Conservation (phyloP, 2,329 filamentous ascomycete species). For the Epichloe coenophiala region DNA sequence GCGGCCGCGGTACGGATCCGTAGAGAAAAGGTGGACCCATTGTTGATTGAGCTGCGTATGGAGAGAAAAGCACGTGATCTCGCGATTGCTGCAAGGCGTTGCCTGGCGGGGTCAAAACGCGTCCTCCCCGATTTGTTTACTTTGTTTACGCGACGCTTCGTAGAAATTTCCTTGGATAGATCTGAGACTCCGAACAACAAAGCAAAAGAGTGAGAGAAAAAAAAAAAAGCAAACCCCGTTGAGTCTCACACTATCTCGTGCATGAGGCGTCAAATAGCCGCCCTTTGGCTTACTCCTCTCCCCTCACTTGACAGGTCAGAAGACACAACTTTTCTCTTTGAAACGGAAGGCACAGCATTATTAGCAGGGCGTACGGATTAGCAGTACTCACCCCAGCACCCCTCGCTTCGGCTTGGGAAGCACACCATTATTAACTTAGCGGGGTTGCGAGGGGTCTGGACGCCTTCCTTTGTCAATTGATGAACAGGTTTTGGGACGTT, state of each 20-base stretch:
- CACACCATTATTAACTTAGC: neutral
- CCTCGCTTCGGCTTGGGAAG: neutral
- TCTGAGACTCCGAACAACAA: neutral
- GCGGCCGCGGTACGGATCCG: too few relatives aligned
- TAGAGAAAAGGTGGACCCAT: neutral
- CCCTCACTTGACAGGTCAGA: conserved; percentile 14
- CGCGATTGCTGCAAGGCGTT: conserved; percentile 7
- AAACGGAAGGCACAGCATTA: neutral
- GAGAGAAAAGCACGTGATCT: conserved; percentile 7
- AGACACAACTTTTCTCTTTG: conserved; percentile 6
- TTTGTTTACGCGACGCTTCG: conserved; percentile 3
- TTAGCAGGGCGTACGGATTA: neutral
- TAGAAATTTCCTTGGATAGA: neutral
- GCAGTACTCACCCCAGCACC: neutral
- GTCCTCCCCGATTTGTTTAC: conserved; percentile 11
- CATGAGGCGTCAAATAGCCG: conserved; percentile 10
- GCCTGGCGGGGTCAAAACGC: conserved; percentile 10
- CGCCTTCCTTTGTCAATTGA: conserved; percentile 1
- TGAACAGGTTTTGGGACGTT: neutral
- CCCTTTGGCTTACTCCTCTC: conserved; percentile 11
- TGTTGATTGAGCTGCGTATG: neutral
- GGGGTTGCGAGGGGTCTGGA: neutral
- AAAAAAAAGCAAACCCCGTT: conserved; percentile 4
- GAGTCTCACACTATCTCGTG: conserved; percentile 15
- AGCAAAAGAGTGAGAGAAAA: neutral